Evolutionary conservation across 768 basidiomycete genomes (phyloP), one percentile per base, ranked within the genome.

Genomic region (Mycena haematopus): DNA sequence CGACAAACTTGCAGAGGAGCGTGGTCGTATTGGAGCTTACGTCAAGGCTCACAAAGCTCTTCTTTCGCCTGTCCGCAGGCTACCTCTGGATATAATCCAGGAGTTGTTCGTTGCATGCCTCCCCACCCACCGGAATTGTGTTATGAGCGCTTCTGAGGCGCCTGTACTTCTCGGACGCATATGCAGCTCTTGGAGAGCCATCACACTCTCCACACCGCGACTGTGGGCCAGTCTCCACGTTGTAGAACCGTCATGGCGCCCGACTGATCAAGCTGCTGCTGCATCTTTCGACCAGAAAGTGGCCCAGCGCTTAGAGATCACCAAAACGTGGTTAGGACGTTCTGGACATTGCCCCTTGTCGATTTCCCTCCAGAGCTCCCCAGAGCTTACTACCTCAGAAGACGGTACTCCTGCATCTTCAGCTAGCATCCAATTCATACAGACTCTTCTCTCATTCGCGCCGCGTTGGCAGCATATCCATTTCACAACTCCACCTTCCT

Each of bases 91-190:
- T 6, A 36, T 57, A 8, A 31, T 58, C 27, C 27, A 47, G 17
- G 60, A 61, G 19, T 54, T 61, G 5, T 62, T 56, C 49, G 21
- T 57, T 11, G 42, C 51, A 13, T 63, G 55, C 46, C 35, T 63
- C 6, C 62, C 62, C 1, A 50, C 40, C 15, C 45, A 63, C 38
- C 50, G 57, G 24, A 57, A 53, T 29, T 57, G 49, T 24, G 56
- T 52, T 4, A 57, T 59, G 50, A 55, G 44, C 27, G 40, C 40
- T 22, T 27, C 15, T 11, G 58, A 56, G 13, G 64, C 64, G 22
- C 64, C 64, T 6, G 35, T 65, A 5, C 38, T 61, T 17, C 54
- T 65, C 6, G 53, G 58, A 1, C 64, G 64, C 21, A 35, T 65
- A 6, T 65, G 64, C 42, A 58, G 64, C 49, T 29, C 29, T 7